Conservation (phyloP, 768 basidiomycete species). For the Agaricus subrufescens region DNA sequence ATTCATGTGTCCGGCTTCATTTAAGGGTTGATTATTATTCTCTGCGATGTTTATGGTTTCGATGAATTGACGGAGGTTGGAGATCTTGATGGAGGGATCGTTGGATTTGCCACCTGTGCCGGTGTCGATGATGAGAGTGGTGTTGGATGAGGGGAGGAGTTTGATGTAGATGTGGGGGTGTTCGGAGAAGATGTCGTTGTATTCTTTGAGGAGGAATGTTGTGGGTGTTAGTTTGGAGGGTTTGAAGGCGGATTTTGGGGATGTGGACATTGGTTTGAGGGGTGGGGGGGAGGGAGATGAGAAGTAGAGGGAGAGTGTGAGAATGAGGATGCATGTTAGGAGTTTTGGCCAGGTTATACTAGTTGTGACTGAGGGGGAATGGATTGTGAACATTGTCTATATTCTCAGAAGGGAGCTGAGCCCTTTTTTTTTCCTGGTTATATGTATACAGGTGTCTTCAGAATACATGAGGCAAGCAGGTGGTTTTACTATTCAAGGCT, state of each 20-base stretch:
- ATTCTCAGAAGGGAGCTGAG: background rate
- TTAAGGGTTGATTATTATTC: slow-evolving; percentile 40
- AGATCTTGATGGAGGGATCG: slow-evolving; percentile 34
- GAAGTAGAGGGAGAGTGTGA: slow-evolving; percentile 8
- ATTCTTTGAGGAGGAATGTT: slow-evolving; percentile 43
- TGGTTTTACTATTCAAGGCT: background rate
- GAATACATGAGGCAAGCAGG: background rate
- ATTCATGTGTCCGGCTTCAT: slow-evolving; percentile 31
- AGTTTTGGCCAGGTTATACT: background rate
- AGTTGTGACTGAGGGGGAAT: background rate
- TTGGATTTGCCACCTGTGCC: slow-evolving; percentile 48
- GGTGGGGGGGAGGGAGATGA: background rate
- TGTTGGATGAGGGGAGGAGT: slow-evolving; percentile 29
- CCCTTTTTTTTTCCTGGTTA: background rate
- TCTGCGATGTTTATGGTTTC: slow-evolving; percentile 39
- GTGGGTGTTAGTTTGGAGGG: slow-evolving; percentile 24
- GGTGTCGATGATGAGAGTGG: slow-evolving; percentile 48
- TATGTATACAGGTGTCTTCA: background rate
- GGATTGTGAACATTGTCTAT: background rate
- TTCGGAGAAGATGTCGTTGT: slow-evolving; percentile 46
- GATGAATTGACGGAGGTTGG: slow-evolving; percentile 42
- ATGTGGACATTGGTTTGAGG: background rate
- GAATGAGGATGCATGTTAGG: background rate
- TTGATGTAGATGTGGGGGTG: slow-evolving; percentile 54
- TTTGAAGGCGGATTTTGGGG: slow-evolving; percentile 20